These are phyloP conservation scores for Umbelopsis vinacea DNA, from an alignment of 192 early-diverging fungal genomes.

Conservation along the genomic window DNA sequence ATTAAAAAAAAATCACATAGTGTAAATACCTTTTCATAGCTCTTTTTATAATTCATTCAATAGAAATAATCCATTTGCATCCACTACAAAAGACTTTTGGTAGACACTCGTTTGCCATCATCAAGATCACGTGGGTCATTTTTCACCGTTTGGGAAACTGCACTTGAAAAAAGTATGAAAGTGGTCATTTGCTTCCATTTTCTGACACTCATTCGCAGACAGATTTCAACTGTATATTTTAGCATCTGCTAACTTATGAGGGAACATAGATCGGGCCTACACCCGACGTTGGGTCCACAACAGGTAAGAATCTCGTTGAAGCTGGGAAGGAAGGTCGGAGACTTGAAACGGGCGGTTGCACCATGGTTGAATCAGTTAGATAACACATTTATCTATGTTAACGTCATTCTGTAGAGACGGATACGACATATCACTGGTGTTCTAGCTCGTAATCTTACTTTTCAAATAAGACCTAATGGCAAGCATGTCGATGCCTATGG, in stretches of 20 bases:
- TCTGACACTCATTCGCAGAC: neutral
- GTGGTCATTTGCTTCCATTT: neutral
- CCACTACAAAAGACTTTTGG: neutral
- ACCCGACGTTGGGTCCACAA: slow-evolving; percentile 21
- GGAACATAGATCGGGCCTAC: slow-evolving; percentile 20
- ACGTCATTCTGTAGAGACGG: neutral
- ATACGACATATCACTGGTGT: slow-evolving; percentile 18
- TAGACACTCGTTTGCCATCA: too few relatives aligned
- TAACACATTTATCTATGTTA: neutral
- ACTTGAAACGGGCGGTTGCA: slow-evolving; percentile 2
- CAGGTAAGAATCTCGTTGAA: slow-evolving; percentile 12
- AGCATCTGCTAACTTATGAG: neutral
- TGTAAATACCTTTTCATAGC: slow-evolving; percentile 26
- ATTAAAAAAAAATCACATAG: slow-evolving; percentile 47
- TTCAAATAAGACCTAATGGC: neutral
- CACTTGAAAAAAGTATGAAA: neutral
- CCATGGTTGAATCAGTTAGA: neutral
- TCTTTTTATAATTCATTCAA: neutral
- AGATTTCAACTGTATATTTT: slow-evolving; percentile 2
- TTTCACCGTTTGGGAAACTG: neutral
- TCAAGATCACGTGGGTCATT: too few relatives aligned
- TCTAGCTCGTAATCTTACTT: slow-evolving; percentile 16
- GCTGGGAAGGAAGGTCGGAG: neutral
- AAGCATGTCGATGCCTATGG: neutral
- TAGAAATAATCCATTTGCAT: neutral